phyloP scores from a whole-genome alignment of 768 basidiomycete genomes.

The Leccinum ochraceum region DNA sequence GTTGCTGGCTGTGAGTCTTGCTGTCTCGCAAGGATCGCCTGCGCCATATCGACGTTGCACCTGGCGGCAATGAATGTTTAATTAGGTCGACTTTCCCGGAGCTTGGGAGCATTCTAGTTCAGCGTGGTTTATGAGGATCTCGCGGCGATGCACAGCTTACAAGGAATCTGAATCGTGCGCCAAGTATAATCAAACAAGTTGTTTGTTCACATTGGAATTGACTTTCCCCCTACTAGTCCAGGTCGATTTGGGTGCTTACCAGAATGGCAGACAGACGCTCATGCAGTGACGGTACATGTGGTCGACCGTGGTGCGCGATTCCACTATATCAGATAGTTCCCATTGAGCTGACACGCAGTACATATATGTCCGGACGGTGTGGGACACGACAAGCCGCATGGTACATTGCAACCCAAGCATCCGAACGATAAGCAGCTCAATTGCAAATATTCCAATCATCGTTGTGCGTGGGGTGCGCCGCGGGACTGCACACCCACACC shows the following conservation, averaged over 20 bases:
- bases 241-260: not conserved
- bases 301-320: not conserved
- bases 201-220: not conserved
- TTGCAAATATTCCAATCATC: not conserved
- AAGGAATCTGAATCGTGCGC: not conserved
- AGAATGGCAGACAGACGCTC: not conserved
- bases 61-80: not conserved
- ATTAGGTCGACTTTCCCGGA: not conserved
- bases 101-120: not conserved
- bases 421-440: not conserved
- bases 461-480: not conserved
- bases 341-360: not conserved
- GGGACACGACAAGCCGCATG: not conserved
- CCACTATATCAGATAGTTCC: not conserved
- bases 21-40: not conserved
- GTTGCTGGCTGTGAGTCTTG: not conserved
- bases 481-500: not conserved
- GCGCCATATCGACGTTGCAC: not conserved
- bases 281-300: not conserved
- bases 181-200: not conserved
- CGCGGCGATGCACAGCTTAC: not conserved
- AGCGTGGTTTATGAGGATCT: not conserved
- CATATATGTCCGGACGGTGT: not conserved
- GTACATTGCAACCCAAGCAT: not conserved
- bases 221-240: not conserved